These are phyloP conservation scores for Houttuynia cordata DNA, from an alignment of 164 flowering plant species.

Conservation along the genomic window DNA sequence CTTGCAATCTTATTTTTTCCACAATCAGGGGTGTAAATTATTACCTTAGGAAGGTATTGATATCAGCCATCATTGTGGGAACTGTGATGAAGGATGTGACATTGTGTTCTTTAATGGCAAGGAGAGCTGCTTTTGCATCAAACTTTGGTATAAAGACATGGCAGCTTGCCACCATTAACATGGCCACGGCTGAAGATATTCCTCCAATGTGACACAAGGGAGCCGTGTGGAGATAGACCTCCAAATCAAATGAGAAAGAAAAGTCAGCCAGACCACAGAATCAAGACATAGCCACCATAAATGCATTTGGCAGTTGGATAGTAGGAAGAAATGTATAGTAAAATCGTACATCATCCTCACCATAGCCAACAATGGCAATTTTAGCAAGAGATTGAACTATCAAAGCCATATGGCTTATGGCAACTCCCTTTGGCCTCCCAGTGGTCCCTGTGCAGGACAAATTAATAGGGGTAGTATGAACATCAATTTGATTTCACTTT, in stretches of 20 bases:
- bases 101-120: constrained; percentile 41
- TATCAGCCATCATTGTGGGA: constrained; percentile 78
- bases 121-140: constrained; percentile 41
- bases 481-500: too few relatives aligned
- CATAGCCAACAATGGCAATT: constrained; percentile 63
- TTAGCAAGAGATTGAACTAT: constrained; percentile 86
- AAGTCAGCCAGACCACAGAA: too few relatives aligned
- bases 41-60: constrained; percentile 51
- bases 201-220: constrained; percentile 95
- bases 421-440: constrained; percentile 88
- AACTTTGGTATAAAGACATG: constrained; percentile 79
- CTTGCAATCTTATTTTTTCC: too few relatives aligned
- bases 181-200: constrained; percentile 83
- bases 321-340: not conserved
- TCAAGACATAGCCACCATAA: too few relatives aligned
- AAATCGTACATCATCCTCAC: constrained; percentile 68
- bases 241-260: too few relatives aligned
- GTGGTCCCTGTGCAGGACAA: constrained; percentile 49
- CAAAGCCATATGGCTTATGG: constrained; percentile 64
- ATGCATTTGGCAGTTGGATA: not conserved
- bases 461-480: not conserved
- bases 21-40: not conserved
- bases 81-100: constrained; percentile 79
- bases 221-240: constrained; percentile 93
- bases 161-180: constrained; percentile 75